Evolutionary conservation across 2,329 filamentous ascomycete species (phyloP), one percentile per base, ranked within the genome.

Genomic region (Hirsutella thompsonii): DNA sequence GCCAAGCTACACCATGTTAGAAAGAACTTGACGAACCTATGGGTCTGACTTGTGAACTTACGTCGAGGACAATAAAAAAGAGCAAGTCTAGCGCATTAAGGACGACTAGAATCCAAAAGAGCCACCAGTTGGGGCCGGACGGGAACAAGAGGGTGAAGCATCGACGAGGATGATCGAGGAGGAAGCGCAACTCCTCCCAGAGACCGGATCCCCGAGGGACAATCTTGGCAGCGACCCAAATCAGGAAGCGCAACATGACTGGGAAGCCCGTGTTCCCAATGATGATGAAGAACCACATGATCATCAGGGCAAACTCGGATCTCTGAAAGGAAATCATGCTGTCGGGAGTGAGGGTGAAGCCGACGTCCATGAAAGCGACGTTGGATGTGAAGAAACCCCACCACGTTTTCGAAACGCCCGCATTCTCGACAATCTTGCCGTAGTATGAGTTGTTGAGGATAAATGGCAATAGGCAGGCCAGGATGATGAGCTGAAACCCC

Each of bases 91-190:
- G 64, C 9, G 73, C 78, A 55, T 98, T 98, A 44, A 98, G 69
- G 2, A 81, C 57, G 4, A 94, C 68, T 6, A 98, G 68, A 23
- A 95, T 83, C 61, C 78, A 83, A 55, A 96, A 94, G 0, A 98
- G 69, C 87, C 88, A 94, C 92, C 92, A 96, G 2, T 86, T 96
- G 2, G 90, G 87, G 41, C 78, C 79, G 0, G 83, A 81, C 0
- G 92, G 92, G 50, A 98, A 98, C 0, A 98, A 68, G 13, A 98
- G 68, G 0, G 92, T 98, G 55, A 98, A 98, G 62, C 92, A 98
- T 41, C 92, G 83, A 55, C 92, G 82, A 1, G 92, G 92, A 51
- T 98, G 92, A 53, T 96, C 90, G 1, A 98, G 74, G 18, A 98
- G 66, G 53, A 98, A 98, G 30, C 77, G 76, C 10, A 96, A 66